These are phyloP conservation scores for Plectosphaerella plurivora DNA, from an alignment of 2,329 filamentous ascomycete genomes.

Conservation along the genomic window DNA sequence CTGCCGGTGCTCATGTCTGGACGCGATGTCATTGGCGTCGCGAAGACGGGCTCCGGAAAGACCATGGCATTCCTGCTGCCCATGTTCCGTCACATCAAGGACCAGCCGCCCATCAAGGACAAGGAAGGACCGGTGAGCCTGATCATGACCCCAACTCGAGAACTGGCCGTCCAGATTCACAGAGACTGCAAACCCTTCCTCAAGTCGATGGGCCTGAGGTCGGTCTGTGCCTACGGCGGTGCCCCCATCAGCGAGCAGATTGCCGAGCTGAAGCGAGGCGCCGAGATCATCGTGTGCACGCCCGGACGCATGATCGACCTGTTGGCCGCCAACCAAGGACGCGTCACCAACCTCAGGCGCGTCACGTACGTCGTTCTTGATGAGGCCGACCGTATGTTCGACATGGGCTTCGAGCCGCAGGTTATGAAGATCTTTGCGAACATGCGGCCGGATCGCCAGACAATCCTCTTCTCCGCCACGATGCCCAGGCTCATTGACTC, in stretches of 20 bases:
- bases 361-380: constrained; percentile 95
- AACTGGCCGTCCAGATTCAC: constrained; percentile 90
- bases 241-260: constrained; percentile 97
- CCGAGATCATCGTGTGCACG: constrained; percentile 92
- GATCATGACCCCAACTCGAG: constrained; percentile 91
- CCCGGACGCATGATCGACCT: constrained; percentile 95
- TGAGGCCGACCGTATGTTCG: constrained; percentile 98
- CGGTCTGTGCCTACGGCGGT: constrained; percentile 91
- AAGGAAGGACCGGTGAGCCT: constrained; percentile 84
- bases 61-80: constrained; percentile 92
- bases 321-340: constrained; percentile 86
- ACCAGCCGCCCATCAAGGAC: constrained; percentile 76
- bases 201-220: constrained; percentile 77
- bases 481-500: constrained; percentile 93
- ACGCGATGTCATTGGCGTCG: constrained; percentile 90
- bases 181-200: constrained; percentile 92
- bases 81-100: constrained; percentile 97
- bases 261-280: constrained; percentile 89
- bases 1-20: constrained; percentile 95
- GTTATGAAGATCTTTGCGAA: constrained; percentile 95
- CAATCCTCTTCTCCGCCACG: constrained; percentile 92
- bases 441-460: constrained; percentile 87
- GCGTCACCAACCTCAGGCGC: constrained; percentile 83
- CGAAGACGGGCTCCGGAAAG: constrained; percentile 97
- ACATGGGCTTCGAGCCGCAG: constrained; percentile 98